These are phyloP conservation scores for Castanospermum australe DNA, from an alignment of 306 rosid genomes.

Conservation along the genomic window DNA sequence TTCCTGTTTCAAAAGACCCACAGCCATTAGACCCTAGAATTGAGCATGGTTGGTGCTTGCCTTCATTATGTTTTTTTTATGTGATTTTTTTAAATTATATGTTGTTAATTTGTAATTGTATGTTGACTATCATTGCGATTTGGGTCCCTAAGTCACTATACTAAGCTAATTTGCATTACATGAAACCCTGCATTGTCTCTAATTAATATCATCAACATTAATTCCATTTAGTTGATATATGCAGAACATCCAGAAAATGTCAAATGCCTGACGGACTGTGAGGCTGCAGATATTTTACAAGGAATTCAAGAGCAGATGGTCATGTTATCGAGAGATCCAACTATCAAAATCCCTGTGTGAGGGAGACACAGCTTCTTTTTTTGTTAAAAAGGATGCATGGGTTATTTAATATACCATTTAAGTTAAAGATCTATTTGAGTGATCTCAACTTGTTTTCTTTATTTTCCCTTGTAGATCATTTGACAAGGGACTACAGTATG, in stretches of 20 bases:
- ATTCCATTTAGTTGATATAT: slow-evolving; percentile 22
- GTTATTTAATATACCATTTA: background rate
- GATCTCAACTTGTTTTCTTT: slow-evolving; percentile 22
- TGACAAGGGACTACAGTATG: slow-evolving; percentile 79
- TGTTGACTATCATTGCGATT: background rate
- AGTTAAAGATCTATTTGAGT: background rate
- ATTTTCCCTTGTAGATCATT: slow-evolving; percentile 56
- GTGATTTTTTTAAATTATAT: slow-evolving; percentile 7
- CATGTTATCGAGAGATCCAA: slow-evolving; percentile 71
- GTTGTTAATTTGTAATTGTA: background rate
- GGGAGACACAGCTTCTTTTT: slow-evolving; percentile 26
- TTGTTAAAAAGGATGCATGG: slow-evolving; percentile 12
- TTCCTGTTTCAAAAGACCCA: slow-evolving; percentile 39
- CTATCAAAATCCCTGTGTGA: slow-evolving; percentile 68
- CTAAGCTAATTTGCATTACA: background rate
- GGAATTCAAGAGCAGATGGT: slow-evolving; percentile 77
- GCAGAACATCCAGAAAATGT: slow-evolving; percentile 73
- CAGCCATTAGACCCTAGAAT: slow-evolving; percentile 52
- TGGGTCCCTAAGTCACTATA: background rate
- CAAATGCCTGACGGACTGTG: slow-evolving; percentile 84
- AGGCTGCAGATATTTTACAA: slow-evolving; percentile 65
- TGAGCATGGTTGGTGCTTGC: slow-evolving; percentile 62
- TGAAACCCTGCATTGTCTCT: background rate
- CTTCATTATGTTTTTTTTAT: slow-evolving; percentile 10
- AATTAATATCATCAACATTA: background rate